phyloP scores from a whole-genome alignment of 2,329 filamentous ascomycete species.

The Diaporthe vexans region DNA sequence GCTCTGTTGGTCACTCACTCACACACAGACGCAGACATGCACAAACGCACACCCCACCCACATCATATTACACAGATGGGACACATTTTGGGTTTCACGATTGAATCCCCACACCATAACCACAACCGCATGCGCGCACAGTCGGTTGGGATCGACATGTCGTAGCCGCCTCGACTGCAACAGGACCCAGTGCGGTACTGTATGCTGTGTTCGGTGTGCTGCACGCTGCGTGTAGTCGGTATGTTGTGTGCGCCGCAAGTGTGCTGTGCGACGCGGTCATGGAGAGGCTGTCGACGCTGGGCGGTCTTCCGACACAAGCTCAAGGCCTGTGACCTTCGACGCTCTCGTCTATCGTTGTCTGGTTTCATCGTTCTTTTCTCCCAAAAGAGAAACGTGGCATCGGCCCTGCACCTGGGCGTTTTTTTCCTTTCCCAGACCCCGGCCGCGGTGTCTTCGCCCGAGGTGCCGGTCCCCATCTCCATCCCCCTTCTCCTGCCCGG shows the following conservation, averaged over 20 bases:
- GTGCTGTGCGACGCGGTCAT: background rate
- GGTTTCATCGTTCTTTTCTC: constrained; percentile 35
- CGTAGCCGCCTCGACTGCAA: constrained; percentile 28
- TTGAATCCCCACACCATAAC: constrained; percentile 34
- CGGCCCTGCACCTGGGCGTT: constrained; percentile 19
- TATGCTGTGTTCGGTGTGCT: background rate
- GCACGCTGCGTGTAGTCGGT: background rate
- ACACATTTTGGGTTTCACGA: constrained; percentile 40
- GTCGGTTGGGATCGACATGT: constrained; percentile 36
- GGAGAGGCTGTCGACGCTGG: constrained; percentile 1
- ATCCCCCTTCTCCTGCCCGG: background rate
- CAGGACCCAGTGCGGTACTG: background rate
- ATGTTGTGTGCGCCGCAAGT: background rate
- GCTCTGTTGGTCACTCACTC: no score
- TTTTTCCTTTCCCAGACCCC: background rate
- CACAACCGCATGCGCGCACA: constrained; percentile 22
- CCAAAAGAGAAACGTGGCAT: constrained; percentile 18
- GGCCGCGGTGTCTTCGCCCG: constrained; percentile 25
- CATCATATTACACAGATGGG: constrained; percentile 28
- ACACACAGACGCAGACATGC: background rate
- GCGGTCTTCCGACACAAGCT: constrained; percentile 35
- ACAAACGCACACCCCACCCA: constrained; percentile 19
- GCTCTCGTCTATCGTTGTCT: constrained; percentile 33
- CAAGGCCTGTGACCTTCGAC: constrained; percentile 17
- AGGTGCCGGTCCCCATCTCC: constrained; percentile 11